Conservation (phyloP, 2,329 filamentous ascomycete genomes). For the Diaporthe humulicola region DNA sequence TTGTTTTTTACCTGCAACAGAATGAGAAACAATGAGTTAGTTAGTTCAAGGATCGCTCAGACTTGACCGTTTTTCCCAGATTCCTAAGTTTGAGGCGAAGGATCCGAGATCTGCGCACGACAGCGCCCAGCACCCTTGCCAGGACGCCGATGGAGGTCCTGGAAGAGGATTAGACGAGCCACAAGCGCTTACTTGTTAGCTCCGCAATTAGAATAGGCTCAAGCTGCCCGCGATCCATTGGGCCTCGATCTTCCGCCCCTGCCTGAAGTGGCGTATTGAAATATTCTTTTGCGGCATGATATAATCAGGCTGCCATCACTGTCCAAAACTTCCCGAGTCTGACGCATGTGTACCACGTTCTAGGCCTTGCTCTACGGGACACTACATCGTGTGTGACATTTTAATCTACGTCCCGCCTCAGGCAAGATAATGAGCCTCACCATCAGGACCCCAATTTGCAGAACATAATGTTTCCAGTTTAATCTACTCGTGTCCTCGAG, state of each 20-base stretch:
- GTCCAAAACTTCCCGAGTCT: neutral
- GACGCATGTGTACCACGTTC: neutral
- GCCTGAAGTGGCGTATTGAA: conserved; percentile 9
- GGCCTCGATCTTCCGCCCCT: neutral
- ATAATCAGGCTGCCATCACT: conserved; percentile 6
- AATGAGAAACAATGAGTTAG: neutral
- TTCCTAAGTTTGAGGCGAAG: conserved; percentile 2
- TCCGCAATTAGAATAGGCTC: conserved; percentile 24
- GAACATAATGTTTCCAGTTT: neutral
- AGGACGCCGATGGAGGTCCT: neutral
- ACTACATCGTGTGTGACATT: neutral
- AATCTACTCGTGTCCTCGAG: neutral
- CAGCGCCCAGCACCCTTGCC: conserved; percentile 4
- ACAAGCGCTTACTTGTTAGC: conserved; percentile 7
- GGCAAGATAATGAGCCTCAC: neutral
- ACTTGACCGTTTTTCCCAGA: neutral
- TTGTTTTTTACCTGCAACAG: neutral
- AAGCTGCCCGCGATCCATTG: neutral
- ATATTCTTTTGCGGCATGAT: neutral
- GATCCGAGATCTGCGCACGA: conserved; percentile 28
- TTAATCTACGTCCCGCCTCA: neutral
- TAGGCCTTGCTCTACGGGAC: neutral
- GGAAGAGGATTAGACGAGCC: conserved; percentile 15
- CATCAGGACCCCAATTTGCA: neutral
- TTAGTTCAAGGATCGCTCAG: neutral